Conservation (phyloP, 306 rosid genomes). For the Ormosia emarginata region DNA sequence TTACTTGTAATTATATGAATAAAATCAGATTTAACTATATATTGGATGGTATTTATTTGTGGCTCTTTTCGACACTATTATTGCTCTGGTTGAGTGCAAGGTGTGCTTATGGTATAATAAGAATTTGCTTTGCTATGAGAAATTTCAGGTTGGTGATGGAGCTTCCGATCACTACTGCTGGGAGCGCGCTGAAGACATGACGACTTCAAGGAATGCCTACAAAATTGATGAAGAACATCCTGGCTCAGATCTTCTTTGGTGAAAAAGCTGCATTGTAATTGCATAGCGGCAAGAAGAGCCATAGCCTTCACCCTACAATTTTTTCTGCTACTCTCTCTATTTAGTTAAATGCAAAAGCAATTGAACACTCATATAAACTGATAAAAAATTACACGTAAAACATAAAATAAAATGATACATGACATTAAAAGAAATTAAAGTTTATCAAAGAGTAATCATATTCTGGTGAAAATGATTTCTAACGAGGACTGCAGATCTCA, state of each 20-base stretch:
- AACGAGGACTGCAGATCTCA: neutral
- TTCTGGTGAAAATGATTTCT: neutral
- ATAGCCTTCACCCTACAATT: slow-evolving; percentile 78
- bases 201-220: slow-evolving; percentile 65
- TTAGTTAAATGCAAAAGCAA: slow-evolving; percentile 80
- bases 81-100: neutral
- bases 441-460: neutral
- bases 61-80: neutral
- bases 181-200: slow-evolving; percentile 91
- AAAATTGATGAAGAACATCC: slow-evolving; percentile 75
- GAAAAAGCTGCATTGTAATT: slow-evolving; percentile 90
- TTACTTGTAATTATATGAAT: neutral
- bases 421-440: neutral
- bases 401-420: neutral
- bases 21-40: neutral
- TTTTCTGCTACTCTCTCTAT: slow-evolving; percentile 87
- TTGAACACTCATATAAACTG: slow-evolving; percentile 6
- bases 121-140: neutral
- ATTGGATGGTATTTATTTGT: neutral
- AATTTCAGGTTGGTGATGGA: slow-evolving; percentile 78
- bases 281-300: slow-evolving; percentile 67
- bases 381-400: neutral
- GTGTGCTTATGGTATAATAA: neutral
- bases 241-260: slow-evolving; percentile 84
- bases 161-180: slow-evolving; percentile 82